phyloP scores from a whole-genome alignment of 2,329 filamentous ascomycete genomes.

The Paecilomyces niveus region DNA sequence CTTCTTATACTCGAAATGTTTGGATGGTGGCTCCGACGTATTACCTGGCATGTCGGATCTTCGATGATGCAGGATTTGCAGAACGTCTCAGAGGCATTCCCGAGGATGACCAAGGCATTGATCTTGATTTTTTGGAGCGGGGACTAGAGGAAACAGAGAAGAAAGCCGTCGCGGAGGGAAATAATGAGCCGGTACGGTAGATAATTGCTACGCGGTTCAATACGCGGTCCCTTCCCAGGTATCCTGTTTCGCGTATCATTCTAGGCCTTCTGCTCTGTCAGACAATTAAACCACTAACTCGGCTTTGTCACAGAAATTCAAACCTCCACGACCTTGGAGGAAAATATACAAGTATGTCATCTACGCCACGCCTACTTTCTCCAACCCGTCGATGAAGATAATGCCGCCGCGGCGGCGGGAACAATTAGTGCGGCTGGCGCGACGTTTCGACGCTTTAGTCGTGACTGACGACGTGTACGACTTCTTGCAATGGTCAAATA shows the following conservation, averaged over 20 bases:
- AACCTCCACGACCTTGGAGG: constrained; percentile 52
- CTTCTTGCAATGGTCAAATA: constrained; percentile 69
- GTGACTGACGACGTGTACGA: constrained; percentile 93
- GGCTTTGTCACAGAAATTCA: constrained; percentile 41
- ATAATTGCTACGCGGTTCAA: neutral
- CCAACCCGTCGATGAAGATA: constrained; percentile 79
- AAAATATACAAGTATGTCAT: constrained; percentile 84
- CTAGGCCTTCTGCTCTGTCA: neutral
- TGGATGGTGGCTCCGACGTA: constrained; percentile 82
- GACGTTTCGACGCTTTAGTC: constrained; percentile 73
- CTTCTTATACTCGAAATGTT: constrained; percentile 62
- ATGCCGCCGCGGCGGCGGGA: constrained; percentile 65
- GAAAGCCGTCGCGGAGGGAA: constrained; percentile 29
- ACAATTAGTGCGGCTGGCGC: constrained; percentile 66
- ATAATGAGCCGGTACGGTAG: constrained; percentile 37
- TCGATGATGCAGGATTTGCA: constrained; percentile 70
- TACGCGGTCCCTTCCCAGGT: neutral
- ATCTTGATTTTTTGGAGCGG: constrained; percentile 54
- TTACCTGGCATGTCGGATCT: constrained; percentile 76
- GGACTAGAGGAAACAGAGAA: constrained; percentile 46
- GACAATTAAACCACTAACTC: neutral
- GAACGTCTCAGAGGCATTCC: constrained; percentile 61
- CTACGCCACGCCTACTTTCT: constrained; percentile 81
- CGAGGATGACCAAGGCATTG: constrained; percentile 71
- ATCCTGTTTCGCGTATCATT: neutral